Percentiles rank a stretch among this genome's conserved stretches.
phyloP scores from a whole-genome alignment of 805 yeast genomes.

The Spathaspora passalidarum region DNA sequence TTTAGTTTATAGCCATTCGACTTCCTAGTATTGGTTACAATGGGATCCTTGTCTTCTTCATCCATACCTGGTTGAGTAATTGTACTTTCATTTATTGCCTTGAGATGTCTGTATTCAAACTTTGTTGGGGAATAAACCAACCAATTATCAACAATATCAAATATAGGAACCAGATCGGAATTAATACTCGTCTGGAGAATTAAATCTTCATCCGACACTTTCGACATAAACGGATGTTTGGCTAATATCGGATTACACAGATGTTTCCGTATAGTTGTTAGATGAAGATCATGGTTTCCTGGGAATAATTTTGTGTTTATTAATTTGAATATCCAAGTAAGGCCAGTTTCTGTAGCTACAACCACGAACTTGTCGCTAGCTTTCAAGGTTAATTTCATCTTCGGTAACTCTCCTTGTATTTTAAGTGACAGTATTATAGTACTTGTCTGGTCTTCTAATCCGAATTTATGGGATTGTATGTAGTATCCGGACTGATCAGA shows the following conservation, averaged over 20 bases:
- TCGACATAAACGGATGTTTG: slow-evolving; percentile 8
- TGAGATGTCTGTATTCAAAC: slow-evolving; percentile 30
- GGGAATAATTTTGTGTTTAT: slow-evolving; percentile 4
- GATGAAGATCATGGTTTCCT: slow-evolving; percentile 16
- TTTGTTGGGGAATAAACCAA: slow-evolving; percentile 44
- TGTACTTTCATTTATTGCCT: slow-evolving; percentile 15
- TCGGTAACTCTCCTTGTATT: neutral
- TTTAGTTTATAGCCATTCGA: neutral
- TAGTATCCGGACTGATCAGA: neutral
- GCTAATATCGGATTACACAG: slow-evolving; percentile 20
- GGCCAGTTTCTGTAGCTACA: slow-evolving; percentile 21
- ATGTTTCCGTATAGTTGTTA: slow-evolving; percentile 18
- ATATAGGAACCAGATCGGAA: slow-evolving; percentile 38
- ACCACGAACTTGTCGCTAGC: slow-evolving; percentile 18
- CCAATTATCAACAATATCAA: slow-evolving; percentile 50
- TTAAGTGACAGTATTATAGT: neutral
- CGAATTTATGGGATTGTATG: slow-evolving; percentile 5
- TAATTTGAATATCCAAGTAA: slow-evolving; percentile 13
- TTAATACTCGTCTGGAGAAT: slow-evolving; percentile 28
- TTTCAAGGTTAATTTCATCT: slow-evolving; percentile 13
- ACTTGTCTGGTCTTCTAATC: neutral
- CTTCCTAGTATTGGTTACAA: slow-evolving; percentile 6
- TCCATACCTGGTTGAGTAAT: neutral
- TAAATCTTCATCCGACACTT: slow-evolving; percentile 18
- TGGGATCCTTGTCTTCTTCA: slow-evolving; percentile 11